Conservation (phyloP, 768 basidiomycete genomes). For the Austroboletus festivus region DNA sequence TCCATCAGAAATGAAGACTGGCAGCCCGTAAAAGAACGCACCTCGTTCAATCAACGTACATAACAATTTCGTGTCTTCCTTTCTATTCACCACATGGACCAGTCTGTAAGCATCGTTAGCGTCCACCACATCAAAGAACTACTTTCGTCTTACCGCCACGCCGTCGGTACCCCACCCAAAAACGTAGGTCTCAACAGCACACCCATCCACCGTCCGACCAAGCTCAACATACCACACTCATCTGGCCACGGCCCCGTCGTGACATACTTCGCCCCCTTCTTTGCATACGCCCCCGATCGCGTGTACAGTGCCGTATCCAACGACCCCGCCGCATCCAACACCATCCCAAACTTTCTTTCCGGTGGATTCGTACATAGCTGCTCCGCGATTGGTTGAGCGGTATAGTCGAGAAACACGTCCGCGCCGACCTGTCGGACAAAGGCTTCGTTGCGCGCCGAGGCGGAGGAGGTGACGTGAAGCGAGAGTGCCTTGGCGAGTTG, state of each 20-base stretch:
- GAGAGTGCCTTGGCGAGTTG: slow-evolving; percentile 69
- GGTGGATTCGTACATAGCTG: slow-evolving; percentile 45
- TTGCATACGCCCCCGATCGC: slow-evolving; percentile 49
- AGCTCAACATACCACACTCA: slow-evolving; percentile 11
- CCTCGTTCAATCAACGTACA: slow-evolving; percentile 42
- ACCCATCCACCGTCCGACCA: background rate
- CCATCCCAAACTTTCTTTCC: slow-evolving; percentile 49
- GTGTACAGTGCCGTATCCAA: slow-evolving; percentile 49
- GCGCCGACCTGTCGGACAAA: slow-evolving; percentile 60
- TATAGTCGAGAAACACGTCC: slow-evolving; percentile 70
- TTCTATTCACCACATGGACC: slow-evolving; percentile 30
- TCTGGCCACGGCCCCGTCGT: slow-evolving; percentile 48
- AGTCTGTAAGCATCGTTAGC: slow-evolving; percentile 15
- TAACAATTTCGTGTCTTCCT: slow-evolving; percentile 36
- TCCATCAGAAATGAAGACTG: slow-evolving; percentile 15
- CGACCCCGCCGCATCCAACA: slow-evolving; percentile 58
- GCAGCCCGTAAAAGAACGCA: slow-evolving; percentile 10
- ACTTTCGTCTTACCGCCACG: slow-evolving; percentile 40
- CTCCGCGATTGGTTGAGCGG: slow-evolving; percentile 44
- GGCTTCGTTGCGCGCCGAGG: slow-evolving; percentile 57
- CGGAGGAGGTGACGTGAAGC: slow-evolving; percentile 54
- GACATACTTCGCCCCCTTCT: slow-evolving; percentile 49
- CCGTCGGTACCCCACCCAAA: slow-evolving; percentile 51
- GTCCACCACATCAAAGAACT: background rate
- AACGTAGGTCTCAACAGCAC: slow-evolving; percentile 37